phyloP scores from a whole-genome alignment of 2,329 filamentous ascomycete genomes.

The Biscogniauxia sp. region DNA sequence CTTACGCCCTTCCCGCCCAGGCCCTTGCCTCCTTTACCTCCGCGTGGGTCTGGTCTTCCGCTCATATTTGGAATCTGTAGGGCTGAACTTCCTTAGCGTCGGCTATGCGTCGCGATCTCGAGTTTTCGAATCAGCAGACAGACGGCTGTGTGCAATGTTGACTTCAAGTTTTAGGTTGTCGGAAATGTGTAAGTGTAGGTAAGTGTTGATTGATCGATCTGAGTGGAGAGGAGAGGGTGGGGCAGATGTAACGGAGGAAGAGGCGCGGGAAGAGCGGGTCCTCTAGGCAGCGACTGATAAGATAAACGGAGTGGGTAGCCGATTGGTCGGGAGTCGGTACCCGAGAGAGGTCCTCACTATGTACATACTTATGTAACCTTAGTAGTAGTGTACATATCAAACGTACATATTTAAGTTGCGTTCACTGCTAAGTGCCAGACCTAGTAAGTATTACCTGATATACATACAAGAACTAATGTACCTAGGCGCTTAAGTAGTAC shows the following conservation, averaged over 20 bases:
- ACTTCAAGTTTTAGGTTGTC: background rate
- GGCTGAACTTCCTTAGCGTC: background rate
- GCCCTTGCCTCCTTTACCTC: constrained; percentile 22
- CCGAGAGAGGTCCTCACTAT: background rate
- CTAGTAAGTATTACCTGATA: no score
- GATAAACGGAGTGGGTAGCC: background rate
- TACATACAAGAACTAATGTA: no score
- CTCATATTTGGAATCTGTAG: constrained; percentile 8
- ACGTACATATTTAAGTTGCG: no score
- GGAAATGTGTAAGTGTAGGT: background rate
- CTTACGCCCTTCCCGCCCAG: constrained; percentile 28
- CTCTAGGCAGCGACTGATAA: background rate
- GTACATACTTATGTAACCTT: no score
- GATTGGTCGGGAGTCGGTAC: background rate
- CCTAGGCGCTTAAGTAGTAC: no score
- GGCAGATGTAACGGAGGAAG: background rate
- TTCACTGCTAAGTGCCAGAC: no score
- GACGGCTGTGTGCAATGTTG: background rate
- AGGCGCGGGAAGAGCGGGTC: background rate
- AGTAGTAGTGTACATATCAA: no score
- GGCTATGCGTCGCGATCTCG: background rate
- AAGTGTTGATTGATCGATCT: background rate
- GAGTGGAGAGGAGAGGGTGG: background rate
- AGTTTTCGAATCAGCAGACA: no score
- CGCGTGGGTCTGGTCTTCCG: constrained; percentile 11